These are phyloP conservation scores for Leucocoprinus leucothites DNA, from an alignment of 768 basidiomycete genomes.

Conservation along the genomic window DNA sequence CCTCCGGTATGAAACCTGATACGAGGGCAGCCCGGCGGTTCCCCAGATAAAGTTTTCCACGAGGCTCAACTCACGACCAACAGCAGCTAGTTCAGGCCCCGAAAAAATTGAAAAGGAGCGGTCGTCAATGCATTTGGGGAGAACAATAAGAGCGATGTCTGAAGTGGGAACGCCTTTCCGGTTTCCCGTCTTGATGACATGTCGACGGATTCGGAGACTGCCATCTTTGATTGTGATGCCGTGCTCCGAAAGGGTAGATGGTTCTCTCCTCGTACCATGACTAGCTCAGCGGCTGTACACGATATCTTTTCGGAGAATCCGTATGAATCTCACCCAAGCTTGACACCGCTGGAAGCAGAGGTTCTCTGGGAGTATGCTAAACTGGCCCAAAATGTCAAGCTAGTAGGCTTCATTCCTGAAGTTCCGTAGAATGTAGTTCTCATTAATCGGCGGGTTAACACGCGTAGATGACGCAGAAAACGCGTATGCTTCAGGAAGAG, in stretches of 20 bases:
- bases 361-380: constrained; percentile 94
- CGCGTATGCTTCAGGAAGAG: constrained; percentile 66
- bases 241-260: not conserved
- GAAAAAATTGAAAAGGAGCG: not conserved
- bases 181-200: not conserved
- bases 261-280: constrained; percentile 4
- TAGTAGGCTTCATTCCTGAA: constrained; percentile 42
- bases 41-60: not conserved
- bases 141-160: constrained; percentile 9
- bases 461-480: constrained; percentile 58
- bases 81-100: not conserved
- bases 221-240: not conserved
- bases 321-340: constrained; percentile 65
- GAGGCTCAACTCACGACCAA: not conserved
- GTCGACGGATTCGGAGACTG: not conserved
- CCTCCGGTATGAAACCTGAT: not conserved
- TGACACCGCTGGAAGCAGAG: constrained; percentile 69
- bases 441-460: not conserved
- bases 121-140: constrained; percentile 1
- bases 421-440: not conserved
- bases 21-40: not conserved
- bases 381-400: constrained; percentile 74
- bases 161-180: not conserved
- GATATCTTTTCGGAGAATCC: constrained; percentile 63
- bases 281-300: constrained; percentile 14